Base-by-base conservation (phyloP, 73 alveolate species). In the Paramecium tetraurelia region DNA sequence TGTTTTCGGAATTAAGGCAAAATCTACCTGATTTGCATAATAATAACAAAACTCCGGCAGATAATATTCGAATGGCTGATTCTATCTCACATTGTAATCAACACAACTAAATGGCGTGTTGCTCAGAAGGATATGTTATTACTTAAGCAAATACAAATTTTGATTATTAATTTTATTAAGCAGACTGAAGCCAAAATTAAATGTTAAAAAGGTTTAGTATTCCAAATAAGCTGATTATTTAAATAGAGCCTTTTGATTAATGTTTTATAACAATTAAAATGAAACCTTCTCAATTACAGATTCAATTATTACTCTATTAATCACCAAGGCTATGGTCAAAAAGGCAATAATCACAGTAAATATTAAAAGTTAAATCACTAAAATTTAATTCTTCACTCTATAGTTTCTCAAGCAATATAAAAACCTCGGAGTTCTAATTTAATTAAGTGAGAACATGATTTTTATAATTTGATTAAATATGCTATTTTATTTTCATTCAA, bases 291-390 rank as follows among this genome's bases (percentile, higher is more conserved):
- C 84, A 5, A 63, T 63, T 27, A 63, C 50, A 27, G 84, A 63
- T 63, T 63, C 84, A 63, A 63, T 63, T 31, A 63, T 63, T 31
- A 63, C 84, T 63, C 84, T 63, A 63, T 63, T 63, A 29, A 63
- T 63, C 5, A 63, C 27, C 84, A 63, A 27, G 20, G 84, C 84
- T 7, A 63, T 27, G 4, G 84, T 63, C 12, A 63, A 63, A 63
- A 63, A 63, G 4, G 48, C 84, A 22, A 63, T 63, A 5, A 63
- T 63, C 41, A 63, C 50, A 27, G 48, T 31, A 63, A 63, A 63
- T 63, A 63, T 63, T 16, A 63, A 14, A 10, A 63, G 46, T 33
- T 63, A 63, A 63, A 63, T 63, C 46, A 63, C 46, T 63, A 63
- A 63, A 31, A 63, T 63, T 63, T 63, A 33, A 63, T 63, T 63